These are phyloP conservation scores for Brassica juncea DNA, from an alignment of 345 rosid species.

Conservation along the genomic window DNA sequence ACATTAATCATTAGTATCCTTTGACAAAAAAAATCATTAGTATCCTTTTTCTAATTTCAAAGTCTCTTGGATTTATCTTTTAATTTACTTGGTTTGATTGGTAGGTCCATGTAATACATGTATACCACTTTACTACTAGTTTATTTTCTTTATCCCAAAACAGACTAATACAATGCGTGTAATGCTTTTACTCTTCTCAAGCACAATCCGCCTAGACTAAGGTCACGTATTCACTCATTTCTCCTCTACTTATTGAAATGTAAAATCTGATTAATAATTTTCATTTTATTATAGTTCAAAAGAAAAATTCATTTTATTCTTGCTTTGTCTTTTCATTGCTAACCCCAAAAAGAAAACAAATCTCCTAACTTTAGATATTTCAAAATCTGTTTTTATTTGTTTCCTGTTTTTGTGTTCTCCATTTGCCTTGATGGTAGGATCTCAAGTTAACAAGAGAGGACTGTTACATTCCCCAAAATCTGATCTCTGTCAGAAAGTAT, in stretches of 20 bases:
- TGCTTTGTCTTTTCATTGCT: neutral
- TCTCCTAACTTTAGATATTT: constrained; percentile 42
- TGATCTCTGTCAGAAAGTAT: constrained; percentile 29
- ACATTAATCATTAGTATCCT: neutral
- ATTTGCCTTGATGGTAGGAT: constrained; percentile 40
- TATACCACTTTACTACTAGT: neutral
- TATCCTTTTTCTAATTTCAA: neutral
- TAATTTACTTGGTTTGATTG: neutral
- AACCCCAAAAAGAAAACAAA: constrained; percentile 33
- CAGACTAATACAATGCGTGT: constrained; percentile 18
- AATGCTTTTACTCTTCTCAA: constrained; percentile 14
- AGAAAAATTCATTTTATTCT: neutral
- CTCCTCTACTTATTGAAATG: neutral
- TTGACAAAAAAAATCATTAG: neutral
- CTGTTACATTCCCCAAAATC: constrained; percentile 36
- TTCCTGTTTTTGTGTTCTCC: constrained; percentile 37
- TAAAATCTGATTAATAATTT: neutral
- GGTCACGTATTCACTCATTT: constrained; percentile 35
- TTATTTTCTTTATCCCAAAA: constrained; percentile 1
- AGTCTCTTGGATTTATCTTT: neutral
- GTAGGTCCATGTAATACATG: neutral
- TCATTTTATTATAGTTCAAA: too few relatives aligned
- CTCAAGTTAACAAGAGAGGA: constrained; percentile 37
- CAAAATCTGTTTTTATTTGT: constrained; percentile 43
- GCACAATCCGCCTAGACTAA: constrained; percentile 24